These are phyloP conservation scores for Mycocentrospora acerina DNA, from an alignment of 2,329 filamentous ascomycete species.

Conservation along the genomic window DNA sequence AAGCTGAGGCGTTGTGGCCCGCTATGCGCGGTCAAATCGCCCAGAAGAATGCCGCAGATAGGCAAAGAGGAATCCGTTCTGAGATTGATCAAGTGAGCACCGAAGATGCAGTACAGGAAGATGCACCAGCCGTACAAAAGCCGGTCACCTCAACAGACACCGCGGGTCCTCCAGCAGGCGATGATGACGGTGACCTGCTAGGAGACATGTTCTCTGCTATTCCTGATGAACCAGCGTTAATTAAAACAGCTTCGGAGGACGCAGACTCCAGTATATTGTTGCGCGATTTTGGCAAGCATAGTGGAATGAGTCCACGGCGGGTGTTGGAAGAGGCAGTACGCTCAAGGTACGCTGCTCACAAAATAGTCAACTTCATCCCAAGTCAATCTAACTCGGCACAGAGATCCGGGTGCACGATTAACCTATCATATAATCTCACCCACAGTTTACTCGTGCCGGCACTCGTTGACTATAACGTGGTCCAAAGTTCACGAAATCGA, in stretches of 20 bases:
- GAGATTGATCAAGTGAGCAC: no score
- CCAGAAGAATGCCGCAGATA: constrained; percentile 38
- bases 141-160: not conserved
- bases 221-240: constrained; percentile 47
- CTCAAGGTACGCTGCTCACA: constrained; percentile 58
- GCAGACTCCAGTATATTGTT: constrained; percentile 60
- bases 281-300: constrained; percentile 81
- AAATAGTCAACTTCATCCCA: no score
- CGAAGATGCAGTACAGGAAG: no score
- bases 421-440: constrained; percentile 70
- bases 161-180: constrained; percentile 30
- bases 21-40: constrained; percentile 46
- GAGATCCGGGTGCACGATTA: constrained; percentile 70
- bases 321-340: constrained; percentile 86
- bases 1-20: constrained; percentile 51
- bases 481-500: constrained; percentile 67
- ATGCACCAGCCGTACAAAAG: not conserved
- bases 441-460: constrained; percentile 72
- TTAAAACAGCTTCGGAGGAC: constrained; percentile 13
- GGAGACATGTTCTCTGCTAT: constrained; percentile 59
- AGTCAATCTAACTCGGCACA: constrained; percentile 34
- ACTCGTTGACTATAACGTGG: constrained; percentile 76
- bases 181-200: constrained; percentile 59
- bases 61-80: constrained; percentile 6
- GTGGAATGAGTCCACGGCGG: constrained; percentile 72